Percentiles rank a stretch among this genome's conserved stretches.
Conservation (phyloP, 2,329 filamentous ascomycete species). For the Sporothrix globosa region DNA sequence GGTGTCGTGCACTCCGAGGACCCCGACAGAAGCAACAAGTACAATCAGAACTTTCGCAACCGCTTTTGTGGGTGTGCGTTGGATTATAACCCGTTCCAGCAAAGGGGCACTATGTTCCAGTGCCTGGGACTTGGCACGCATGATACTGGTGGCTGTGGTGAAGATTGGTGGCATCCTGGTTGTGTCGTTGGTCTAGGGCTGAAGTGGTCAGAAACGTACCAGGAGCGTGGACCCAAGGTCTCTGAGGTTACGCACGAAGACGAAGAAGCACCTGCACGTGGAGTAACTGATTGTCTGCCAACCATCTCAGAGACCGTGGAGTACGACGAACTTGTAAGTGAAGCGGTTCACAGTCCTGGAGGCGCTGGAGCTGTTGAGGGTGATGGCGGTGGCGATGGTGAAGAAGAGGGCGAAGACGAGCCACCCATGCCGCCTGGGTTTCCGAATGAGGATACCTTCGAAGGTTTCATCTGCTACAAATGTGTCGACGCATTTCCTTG, state of each 20-base stretch:
- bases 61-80: constrained; percentile 87
- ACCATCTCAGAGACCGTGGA: constrained; percentile 33
- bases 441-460: constrained; percentile 85
- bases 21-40: constrained; percentile 74
- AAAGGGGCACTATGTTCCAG: constrained; percentile 98
- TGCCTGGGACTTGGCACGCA: constrained; percentile 81
- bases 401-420: constrained; percentile 45
- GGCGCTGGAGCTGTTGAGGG: not conserved
- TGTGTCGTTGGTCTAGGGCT: constrained; percentile 82
- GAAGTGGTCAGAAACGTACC: constrained; percentile 61
- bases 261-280: not conserved
- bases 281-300: constrained; percentile 18
- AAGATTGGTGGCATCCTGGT: constrained; percentile 97
- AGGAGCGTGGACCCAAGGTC: constrained; percentile 1
- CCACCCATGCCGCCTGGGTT: constrained; percentile 81
- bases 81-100: constrained; percentile 83
- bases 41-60: constrained; percentile 96
- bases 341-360: too few species aligned
- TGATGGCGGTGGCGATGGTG: constrained; percentile 35
- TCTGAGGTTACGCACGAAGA: not conserved
- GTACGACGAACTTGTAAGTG: not conserved
- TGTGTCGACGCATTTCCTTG: constrained; percentile 86
- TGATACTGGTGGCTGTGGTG: constrained; percentile 85
- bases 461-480: constrained; percentile 90
- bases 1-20: constrained; percentile 77